Conservation (phyloP, 345 rosid species). For the Aquilaria malaccensis region DNA sequence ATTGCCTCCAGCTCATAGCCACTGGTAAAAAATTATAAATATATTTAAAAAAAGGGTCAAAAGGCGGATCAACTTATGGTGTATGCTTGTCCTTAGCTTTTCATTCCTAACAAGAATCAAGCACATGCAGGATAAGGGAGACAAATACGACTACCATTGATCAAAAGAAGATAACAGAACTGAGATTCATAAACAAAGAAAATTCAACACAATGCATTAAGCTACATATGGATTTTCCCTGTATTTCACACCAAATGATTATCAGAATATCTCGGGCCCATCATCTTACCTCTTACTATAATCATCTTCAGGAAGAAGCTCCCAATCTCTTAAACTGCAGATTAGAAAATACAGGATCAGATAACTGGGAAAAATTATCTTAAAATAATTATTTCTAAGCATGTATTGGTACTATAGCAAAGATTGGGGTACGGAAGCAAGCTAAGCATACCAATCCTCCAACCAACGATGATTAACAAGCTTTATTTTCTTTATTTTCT, state of each 20-base stretch:
- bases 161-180: not conserved
- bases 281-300: constrained; percentile 64
- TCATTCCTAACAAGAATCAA: no score
- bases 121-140: not conserved
- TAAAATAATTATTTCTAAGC: not conserved
- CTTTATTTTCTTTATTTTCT: constrained; percentile 64
- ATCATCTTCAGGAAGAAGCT: constrained; percentile 68
- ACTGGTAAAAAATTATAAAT: constrained; percentile 24
- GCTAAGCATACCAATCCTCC: constrained; percentile 66
- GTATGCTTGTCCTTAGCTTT: not conserved
- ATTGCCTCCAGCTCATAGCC: constrained; percentile 74
- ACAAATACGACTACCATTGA: not conserved
- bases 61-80: not conserved
- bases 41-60: not conserved
- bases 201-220: no score
- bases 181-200: not conserved
- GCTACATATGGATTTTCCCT: no score
- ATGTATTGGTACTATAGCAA: no score
- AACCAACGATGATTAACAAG: constrained; percentile 89
- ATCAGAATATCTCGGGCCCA: not conserved
- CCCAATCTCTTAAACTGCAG: constrained; percentile 82
- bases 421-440: not conserved
- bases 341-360: constrained; percentile 6
- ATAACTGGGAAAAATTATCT: not conserved
- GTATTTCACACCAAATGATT: no score